A percentile compares a stretch with the other conserved stretches of the same genome.
Conservation (phyloP, 768 basidiomycete genomes). For the Serpula lacrymans region DNA sequence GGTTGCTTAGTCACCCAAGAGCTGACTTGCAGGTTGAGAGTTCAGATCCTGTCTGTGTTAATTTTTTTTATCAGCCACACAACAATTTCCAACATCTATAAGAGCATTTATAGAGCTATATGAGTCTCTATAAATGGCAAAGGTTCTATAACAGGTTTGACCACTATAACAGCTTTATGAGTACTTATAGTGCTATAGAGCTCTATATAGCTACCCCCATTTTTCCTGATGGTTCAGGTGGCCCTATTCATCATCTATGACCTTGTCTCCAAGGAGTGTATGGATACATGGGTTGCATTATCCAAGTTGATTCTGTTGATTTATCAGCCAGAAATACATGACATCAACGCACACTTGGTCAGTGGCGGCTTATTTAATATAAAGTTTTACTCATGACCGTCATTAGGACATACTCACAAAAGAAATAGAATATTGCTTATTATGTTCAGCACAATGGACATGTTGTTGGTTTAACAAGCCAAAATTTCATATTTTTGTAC, state of each 20-base stretch:
- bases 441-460: slow-evolving; percentile 24
- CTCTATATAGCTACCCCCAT: too few relatives aligned
- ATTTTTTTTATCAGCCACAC: too few relatives aligned
- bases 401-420: slow-evolving; percentile 19
- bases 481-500: slow-evolving; percentile 41
- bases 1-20: too few relatives aligned
- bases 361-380: slow-evolving; percentile 7
- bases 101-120: too few relatives aligned
- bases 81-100: too few relatives aligned
- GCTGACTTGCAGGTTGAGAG: too few relatives aligned
- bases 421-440: slow-evolving; percentile 35
- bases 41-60: too few relatives aligned
- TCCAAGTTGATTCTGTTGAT: slow-evolving; percentile 32
- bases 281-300: slow-evolving; percentile 32
- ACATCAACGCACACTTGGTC: slow-evolving; percentile 34
- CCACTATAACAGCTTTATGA: too few relatives aligned
- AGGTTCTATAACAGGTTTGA: too few relatives aligned
- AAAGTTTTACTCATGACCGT: neutral
- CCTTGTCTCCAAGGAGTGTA: slow-evolving; percentile 23
- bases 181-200: too few relatives aligned
- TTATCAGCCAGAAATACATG: slow-evolving; percentile 37
- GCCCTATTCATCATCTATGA: slow-evolving; percentile 37
- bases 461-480: slow-evolving; percentile 39
- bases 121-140: too few relatives aligned
- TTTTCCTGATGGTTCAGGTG: too few relatives aligned